These are phyloP conservation scores for Wickerhamomyces strasburgensis DNA, from an alignment of 805 yeast species.

Conservation along the genomic window DNA sequence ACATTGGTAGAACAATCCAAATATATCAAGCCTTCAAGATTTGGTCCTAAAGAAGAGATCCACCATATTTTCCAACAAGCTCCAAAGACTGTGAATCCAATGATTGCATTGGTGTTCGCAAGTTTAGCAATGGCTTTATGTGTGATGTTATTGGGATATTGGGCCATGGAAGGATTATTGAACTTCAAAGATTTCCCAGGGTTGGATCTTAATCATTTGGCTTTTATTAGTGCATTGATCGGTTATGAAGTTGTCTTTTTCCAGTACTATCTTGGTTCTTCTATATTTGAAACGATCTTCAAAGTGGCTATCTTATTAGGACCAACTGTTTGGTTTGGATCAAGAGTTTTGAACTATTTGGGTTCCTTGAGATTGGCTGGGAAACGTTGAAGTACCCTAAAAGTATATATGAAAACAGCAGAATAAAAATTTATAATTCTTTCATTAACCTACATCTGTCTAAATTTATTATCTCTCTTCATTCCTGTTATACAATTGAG, in stretches of 20 bases:
- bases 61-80: slow-evolving; percentile 23
- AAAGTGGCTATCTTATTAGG: slow-evolving; percentile 17
- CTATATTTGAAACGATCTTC: slow-evolving; percentile 22
- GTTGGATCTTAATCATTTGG: slow-evolving; percentile 8
- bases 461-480: background rate
- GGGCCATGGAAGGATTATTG: slow-evolving; percentile 17
- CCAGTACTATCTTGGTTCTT: slow-evolving; percentile 22
- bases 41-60: slow-evolving; percentile 23
- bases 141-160: slow-evolving; percentile 13
- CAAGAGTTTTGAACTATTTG: slow-evolving; percentile 23
- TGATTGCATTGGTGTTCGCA: slow-evolving; percentile 18
- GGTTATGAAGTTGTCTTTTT: slow-evolving; percentile 23
- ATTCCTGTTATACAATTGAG: background rate
- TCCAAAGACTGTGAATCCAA: slow-evolving; percentile 19
- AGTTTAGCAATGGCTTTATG: slow-evolving; percentile 12
- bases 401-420: background rate
- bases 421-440: too few species aligned
- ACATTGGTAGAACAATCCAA: slow-evolving; percentile 12
- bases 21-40: slow-evolving; percentile 16
- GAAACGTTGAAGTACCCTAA: slow-evolving; percentile 16
- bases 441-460: too few species aligned
- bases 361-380: slow-evolving; percentile 26
- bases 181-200: slow-evolving; percentile 22
- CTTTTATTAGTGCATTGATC: slow-evolving; percentile 17
- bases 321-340: slow-evolving; percentile 27